These are phyloP conservation scores for Alternaria gansuensis DNA, from an alignment of 2,329 filamentous ascomycete species.

Conservation along the genomic window DNA sequence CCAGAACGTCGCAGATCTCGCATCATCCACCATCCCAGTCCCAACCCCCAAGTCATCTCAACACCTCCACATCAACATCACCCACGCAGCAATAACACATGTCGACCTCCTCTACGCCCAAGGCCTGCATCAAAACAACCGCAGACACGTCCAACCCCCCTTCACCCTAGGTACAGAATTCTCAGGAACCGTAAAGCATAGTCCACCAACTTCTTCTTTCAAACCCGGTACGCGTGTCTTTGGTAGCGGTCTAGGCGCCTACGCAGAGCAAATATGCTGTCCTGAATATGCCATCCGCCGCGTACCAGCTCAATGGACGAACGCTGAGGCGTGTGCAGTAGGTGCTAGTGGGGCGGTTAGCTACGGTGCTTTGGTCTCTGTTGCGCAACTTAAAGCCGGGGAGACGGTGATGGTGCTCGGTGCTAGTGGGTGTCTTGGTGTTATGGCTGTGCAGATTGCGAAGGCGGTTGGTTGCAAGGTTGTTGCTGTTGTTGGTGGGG, in stretches of 20 bases:
- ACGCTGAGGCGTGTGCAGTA: slow-evolving; percentile 63
- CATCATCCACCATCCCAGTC: slow-evolving; percentile 32
- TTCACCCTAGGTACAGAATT: slow-evolving; percentile 70
- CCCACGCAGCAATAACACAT: slow-evolving; percentile 67
- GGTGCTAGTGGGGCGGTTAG: slow-evolving; percentile 64
- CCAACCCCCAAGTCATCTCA: slow-evolving; percentile 50
- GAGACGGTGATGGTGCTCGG: slow-evolving; percentile 65
- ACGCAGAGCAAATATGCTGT: slow-evolving; percentile 62
- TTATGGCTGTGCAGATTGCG: slow-evolving; percentile 66
- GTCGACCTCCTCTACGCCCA: slow-evolving; percentile 67
- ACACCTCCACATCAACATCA: slow-evolving; percentile 59
- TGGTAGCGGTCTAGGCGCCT: slow-evolving; percentile 62
- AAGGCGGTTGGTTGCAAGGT: slow-evolving; percentile 63
- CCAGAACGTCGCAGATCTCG: slow-evolving; percentile 46
- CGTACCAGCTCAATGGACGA: slow-evolving; percentile 59
- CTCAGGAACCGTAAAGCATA: slow-evolving; percentile 60
- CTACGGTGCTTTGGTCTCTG: slow-evolving; percentile 60
- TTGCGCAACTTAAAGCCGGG: slow-evolving; percentile 55
- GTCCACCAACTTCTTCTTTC: slow-evolving; percentile 50
- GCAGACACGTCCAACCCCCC: slow-evolving; percentile 63
- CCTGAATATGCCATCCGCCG: slow-evolving; percentile 53
- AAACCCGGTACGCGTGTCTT: slow-evolving; percentile 63
- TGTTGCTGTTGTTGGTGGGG: slow-evolving; percentile 62
- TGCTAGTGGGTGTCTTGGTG: slow-evolving; percentile 64
- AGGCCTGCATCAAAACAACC: slow-evolving; percentile 69